Evolutionary conservation across 768 basidiomycete genomes (phyloP), one percentile per base, ranked within the genome.

Genomic region (Amanita fuliginea): DNA sequence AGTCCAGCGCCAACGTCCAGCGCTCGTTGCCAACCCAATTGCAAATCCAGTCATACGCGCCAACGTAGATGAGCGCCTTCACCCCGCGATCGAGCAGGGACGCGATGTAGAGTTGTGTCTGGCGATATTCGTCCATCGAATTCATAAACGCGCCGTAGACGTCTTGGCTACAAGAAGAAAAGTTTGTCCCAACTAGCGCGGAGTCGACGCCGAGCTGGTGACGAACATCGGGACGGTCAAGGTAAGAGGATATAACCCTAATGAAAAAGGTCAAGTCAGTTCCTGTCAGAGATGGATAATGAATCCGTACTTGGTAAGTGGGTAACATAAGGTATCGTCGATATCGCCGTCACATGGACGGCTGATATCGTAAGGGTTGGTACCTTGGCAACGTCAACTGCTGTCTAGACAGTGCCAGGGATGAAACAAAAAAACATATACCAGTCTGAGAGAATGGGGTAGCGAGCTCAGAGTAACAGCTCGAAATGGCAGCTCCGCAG

Each of bases 21-120:
- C 73, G 67, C 56, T 81, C 76, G 60, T 89, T 89, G 4, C 81
- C 83, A 22, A 85, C 65, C 73, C 79, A 82, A 60, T 86, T 86
- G 62, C 85, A 87, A 46, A 80, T 80, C 79, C 78, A 85, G 55
- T 86, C 83, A 51, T 82, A 80, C 28, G 71, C 72, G 6, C 83
- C 85, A 1, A 80, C 80, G 54, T 86, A 87, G 47, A 83, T 77
- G 26, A 91, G 71, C 14, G 81, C 76, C 2, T 75, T 72, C 22
- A 92, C 67, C 0, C 78, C 80, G 16, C 83, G 77, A 52, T 90
- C 86, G 14, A 91, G 76, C 33, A 91, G 73, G 0, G 72, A 75
- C 1, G 76, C 71, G 54, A 86, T 70, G 61, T 85, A 78, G 62
- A 77, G 60, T 56, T 76, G 63, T 45, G 78, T 69, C 37, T 72